Conservation (phyloP, 257 asterid genomes). For the Solanum arcanum region DNA sequence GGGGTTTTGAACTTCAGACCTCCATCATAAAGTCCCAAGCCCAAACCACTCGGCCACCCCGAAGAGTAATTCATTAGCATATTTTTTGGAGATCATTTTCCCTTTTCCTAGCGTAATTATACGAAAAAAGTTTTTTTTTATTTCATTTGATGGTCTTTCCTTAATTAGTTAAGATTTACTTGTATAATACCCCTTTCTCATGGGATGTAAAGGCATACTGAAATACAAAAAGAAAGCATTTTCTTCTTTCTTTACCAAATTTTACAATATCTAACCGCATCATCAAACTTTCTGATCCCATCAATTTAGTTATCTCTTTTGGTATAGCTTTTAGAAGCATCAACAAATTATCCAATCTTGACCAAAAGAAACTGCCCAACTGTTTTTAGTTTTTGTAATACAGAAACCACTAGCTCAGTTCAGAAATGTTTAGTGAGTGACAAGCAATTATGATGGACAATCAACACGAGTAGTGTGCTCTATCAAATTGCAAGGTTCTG, state of each 20-base stretch:
- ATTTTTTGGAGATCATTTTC: neutral
- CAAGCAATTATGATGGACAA: neutral
- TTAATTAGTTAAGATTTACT: neutral
- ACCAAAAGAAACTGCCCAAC: neutral
- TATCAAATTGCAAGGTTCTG: neutral
- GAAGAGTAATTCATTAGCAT: neutral
- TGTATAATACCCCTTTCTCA: neutral
- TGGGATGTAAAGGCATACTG: neutral
- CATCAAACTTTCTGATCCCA: neutral
- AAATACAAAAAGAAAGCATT: neutral
- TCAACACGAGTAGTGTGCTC: neutral
- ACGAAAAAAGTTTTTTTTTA: neutral
- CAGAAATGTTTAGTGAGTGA: neutral
- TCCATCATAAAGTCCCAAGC: neutral
- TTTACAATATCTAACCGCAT: neutral
- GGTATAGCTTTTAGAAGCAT: neutral
- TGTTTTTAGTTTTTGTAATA: neutral
- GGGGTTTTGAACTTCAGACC: no score
- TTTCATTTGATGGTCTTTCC: neutral
- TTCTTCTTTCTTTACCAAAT: neutral
- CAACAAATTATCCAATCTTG: neutral
- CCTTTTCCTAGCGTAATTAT: neutral
- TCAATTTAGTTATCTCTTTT: neutral
- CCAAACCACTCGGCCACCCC: neutral
- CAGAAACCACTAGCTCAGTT: neutral